Base-by-base conservation (phyloP, 2,329 filamentous ascomycete species). In the Botrytis fabae region DNA sequence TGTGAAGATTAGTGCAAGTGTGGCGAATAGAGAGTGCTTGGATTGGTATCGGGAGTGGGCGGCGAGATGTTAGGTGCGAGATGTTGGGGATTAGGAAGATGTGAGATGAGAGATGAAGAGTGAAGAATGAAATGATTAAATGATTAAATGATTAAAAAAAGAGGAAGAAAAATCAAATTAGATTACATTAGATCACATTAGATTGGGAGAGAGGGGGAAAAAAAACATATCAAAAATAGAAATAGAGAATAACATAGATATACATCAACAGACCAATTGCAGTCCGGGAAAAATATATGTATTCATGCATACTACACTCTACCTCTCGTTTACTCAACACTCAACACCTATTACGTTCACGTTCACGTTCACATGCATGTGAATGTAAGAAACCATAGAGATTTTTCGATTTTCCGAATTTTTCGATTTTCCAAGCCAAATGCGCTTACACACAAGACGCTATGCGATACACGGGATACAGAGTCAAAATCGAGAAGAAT, bases 41-140 rank as follows among this genome's bases (percentile, higher is more conserved):
- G 91, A 93, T 59, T 98, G 94, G 92, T 98, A 98, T 82, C 87
- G 89, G 76, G 83, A 87, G 46, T 98, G 95, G 95, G 89, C 91
- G 14, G 51, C 57, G 51, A 74, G 46, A 6, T 70, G 73, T 62
- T 22, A 38, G 38, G 38, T 38, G 7, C 20, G 22, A n/a, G 48
- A 51, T 25, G 5, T n/a, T 54, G 48, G 12, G 25, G 4, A 16
- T 54, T 16, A 9, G 28, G 14, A 28, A 18, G 9, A 22, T 8
- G 5, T 22, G 28, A 32, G 7, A 20, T 59, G 28, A 59, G 28
- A 35, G 18, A 42, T 42, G 28, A 25, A 42, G 12, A 18, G 35
- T 40, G 18, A 18, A n/a, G 35, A 62, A 0, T 12, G n/a, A 8
- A 62, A 2, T 6, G n/a, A 8, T 25, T 63, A 10, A 62, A 2